Percentiles rank a stretch among this genome's conserved stretches.
Conservation (phyloP, 108 stramenopile genomes). For the Stephanodiscus triporus region DNA sequence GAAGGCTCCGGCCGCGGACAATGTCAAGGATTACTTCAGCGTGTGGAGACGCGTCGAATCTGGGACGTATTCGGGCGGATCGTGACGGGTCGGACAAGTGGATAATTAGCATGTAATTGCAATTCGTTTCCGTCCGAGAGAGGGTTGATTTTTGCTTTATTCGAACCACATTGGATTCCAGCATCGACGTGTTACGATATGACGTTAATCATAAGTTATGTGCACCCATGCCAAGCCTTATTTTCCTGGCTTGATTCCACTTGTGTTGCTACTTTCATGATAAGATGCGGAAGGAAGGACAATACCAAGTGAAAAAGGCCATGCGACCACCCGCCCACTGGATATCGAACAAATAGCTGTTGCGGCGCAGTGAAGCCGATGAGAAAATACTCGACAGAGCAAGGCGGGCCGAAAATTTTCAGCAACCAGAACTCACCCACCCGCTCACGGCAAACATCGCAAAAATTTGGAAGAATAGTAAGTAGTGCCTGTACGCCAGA, state of each 20-base stretch:
- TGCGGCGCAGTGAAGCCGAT: not conserved
- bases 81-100: not conserved
- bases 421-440: conserved; percentile 23
- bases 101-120: too few relatives aligned
- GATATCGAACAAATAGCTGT: conserved; percentile 52
- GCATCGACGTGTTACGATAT: too few relatives aligned
- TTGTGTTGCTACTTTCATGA: conserved; percentile 28
- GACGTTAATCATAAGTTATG: too few relatives aligned
- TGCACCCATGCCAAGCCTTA: too few relatives aligned
- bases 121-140: too few relatives aligned
- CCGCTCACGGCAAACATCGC: conserved; percentile 31
- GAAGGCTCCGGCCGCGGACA: conserved; percentile 47
- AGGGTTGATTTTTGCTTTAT: too few relatives aligned
- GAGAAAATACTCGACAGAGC: not conserved
- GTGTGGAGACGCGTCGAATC: conserved; percentile 76
- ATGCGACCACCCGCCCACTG: conserved; percentile 84
- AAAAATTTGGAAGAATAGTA: conserved; percentile 29
- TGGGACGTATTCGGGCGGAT: conserved; percentile 41
- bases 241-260: conserved; percentile 23
- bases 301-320: conserved; percentile 67
- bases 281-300: conserved; percentile 45
- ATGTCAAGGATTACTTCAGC: conserved; percentile 75
- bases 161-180: too few relatives aligned
- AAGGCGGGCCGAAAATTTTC: not conserved
- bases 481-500: conserved; percentile 37